Conservation (phyloP, 1,284 basidiomycete genomes). For the Leccinum cinnamomeum region DNA sequence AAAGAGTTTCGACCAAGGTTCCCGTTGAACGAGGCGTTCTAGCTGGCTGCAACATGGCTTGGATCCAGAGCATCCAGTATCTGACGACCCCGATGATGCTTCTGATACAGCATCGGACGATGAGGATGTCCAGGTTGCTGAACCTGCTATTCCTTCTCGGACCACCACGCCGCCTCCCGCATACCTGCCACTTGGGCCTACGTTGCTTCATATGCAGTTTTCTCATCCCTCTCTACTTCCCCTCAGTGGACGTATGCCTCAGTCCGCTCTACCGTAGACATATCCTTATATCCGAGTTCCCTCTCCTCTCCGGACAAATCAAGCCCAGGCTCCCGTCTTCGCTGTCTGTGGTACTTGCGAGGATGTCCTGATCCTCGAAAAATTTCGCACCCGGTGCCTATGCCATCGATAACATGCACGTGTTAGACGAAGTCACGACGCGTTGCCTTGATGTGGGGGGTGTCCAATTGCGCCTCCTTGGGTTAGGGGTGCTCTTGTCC, state of each 20-base stretch:
- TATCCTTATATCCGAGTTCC: too few relatives aligned
- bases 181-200: conserved; percentile 67
- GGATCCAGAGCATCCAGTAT: conserved; percentile 31
- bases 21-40: conserved; percentile 34
- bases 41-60: conserved; percentile 41
- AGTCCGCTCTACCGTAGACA: too few relatives aligned
- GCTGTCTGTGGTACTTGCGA: too few relatives aligned
- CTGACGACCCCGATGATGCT: conserved; percentile 28
- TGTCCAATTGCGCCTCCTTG: too few relatives aligned
- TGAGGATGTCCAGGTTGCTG: conserved; percentile 36
- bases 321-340: too few relatives aligned
- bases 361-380: too few relatives aligned
- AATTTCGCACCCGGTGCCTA: too few relatives aligned
- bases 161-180: conserved; percentile 65
- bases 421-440: too few relatives aligned
- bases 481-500: too few relatives aligned
- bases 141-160: conserved; percentile 44
- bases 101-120: conserved; percentile 42
- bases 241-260: conserved; percentile 41
- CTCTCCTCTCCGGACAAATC: too few relatives aligned
- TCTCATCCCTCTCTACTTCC: conserved; percentile 59
- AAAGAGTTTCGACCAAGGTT: conserved; percentile 41
- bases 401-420: too few relatives aligned
- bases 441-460: too few relatives aligned
- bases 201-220: conserved; percentile 64